Percentiles rank a stretch among this genome's conserved stretches.
Conservation (phyloP, 2,329 filamentous ascomycete genomes). For the Fusarium ambrosium region DNA sequence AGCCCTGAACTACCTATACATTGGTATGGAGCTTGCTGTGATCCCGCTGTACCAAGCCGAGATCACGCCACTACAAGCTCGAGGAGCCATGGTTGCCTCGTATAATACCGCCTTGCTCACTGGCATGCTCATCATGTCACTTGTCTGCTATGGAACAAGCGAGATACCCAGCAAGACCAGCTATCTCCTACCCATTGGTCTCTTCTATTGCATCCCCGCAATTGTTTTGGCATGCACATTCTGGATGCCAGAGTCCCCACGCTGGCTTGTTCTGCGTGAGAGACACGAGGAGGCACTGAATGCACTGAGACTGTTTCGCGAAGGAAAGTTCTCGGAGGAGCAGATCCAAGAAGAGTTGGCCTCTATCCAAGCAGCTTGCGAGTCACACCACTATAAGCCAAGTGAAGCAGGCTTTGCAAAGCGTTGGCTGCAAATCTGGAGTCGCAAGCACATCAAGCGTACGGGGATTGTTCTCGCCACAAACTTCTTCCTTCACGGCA, state of each 20-base stretch:
- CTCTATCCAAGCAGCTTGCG: neutral
- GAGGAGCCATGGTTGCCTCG: slow-evolving; percentile 49
- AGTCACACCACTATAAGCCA: neutral
- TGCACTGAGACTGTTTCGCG: slow-evolving; percentile 43
- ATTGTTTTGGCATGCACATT: slow-evolving; percentile 40
- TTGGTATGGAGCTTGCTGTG: slow-evolving; percentile 55
- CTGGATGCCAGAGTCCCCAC: slow-evolving; percentile 41
- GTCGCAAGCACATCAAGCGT: slow-evolving; percentile 40
- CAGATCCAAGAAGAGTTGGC: slow-evolving; percentile 43
- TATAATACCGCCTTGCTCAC: slow-evolving; percentile 48
- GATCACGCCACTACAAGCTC: slow-evolving; percentile 45
- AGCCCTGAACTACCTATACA: slow-evolving; percentile 54
- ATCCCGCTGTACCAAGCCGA: slow-evolving; percentile 52
- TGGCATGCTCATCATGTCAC: slow-evolving; percentile 42
- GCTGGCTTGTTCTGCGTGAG: slow-evolving; percentile 48
- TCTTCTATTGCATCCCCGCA: slow-evolving; percentile 52
- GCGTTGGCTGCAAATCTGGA: slow-evolving; percentile 44
- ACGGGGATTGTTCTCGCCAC: slow-evolving; percentile 43
- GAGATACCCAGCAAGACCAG: slow-evolving; percentile 47
- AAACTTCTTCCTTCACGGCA: slow-evolving; percentile 51
- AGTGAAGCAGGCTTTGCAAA: slow-evolving; percentile 1
- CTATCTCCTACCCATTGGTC: slow-evolving; percentile 52
- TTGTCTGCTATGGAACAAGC: slow-evolving; percentile 49
- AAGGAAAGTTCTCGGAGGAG: slow-evolving; percentile 40
- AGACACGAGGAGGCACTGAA: slow-evolving; percentile 48